These are phyloP conservation scores for Liquidambar formosana DNA, from an alignment of 164 flowering plant species.

Conservation along the genomic window DNA sequence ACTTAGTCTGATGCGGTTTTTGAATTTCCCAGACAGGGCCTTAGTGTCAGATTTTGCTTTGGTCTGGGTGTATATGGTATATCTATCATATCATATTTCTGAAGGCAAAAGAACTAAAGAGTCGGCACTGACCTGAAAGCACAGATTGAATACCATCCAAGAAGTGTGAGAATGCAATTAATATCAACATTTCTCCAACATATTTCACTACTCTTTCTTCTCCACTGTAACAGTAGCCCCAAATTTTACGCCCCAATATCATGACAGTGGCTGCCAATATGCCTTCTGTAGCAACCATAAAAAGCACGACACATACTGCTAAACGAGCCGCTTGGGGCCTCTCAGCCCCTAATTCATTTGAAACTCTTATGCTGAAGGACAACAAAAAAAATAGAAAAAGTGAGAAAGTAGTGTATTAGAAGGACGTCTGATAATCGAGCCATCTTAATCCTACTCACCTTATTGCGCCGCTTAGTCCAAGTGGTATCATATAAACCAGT, in stretches of 20 bases:
- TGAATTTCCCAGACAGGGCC: too few relatives aligned
- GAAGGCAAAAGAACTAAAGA: too few relatives aligned
- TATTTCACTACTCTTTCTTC: constrained; percentile 27
- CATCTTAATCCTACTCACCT: constrained; percentile 27
- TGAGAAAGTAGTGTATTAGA: not conserved
- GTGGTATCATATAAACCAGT: constrained; percentile 30
- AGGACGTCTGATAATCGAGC: not conserved
- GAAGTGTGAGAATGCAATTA: constrained; percentile 27
- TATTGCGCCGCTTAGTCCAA: constrained; percentile 37
- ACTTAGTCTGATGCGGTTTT: too few relatives aligned
- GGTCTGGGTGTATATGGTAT: too few relatives aligned
- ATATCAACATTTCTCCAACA: constrained; percentile 25
- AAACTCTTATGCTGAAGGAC: constrained; percentile 32
- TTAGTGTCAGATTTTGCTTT: too few relatives aligned
- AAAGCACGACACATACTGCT: constrained; percentile 21
- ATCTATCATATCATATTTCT: too few relatives aligned
- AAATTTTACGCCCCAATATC: constrained; percentile 15
- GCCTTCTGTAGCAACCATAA: constrained; percentile 25
- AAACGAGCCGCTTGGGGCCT: constrained; percentile 27
- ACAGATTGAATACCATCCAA: constrained; percentile 33
- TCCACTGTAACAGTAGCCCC: constrained; percentile 33
- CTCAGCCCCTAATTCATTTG: constrained; percentile 49
- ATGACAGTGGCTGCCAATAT: constrained; percentile 16
- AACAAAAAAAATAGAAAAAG: not conserved
- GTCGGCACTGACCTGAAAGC: constrained; percentile 24